Evolutionary conservation across 768 basidiomycete species (phyloP).

Genomic region (Leucocoprinus birnbaumii): DNA sequence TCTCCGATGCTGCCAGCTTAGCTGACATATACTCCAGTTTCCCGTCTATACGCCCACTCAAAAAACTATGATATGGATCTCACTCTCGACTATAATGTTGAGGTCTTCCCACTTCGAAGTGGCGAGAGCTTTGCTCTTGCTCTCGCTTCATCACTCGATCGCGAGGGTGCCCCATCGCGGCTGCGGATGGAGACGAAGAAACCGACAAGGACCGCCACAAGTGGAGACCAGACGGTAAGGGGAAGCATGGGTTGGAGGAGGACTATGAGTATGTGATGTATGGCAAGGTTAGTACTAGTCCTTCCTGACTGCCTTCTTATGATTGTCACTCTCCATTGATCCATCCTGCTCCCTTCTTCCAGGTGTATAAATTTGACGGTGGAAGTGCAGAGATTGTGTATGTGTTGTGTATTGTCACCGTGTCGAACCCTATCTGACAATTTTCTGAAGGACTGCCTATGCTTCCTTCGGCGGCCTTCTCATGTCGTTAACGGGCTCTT

Average conservation of each 20-base stretch:
- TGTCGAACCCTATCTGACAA: constrained; percentile 11
- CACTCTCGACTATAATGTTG: constrained; percentile 91
- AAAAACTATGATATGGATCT: constrained; percentile 92
- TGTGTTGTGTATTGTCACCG: constrained; percentile 24
- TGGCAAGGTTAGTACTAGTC: constrained; percentile 69
- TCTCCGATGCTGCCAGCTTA: constrained; percentile 8
- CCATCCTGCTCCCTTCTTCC: background rate
- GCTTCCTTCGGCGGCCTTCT: constrained; percentile 95
- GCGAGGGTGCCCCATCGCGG: constrained; percentile 49
- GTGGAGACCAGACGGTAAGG: constrained; percentile 87
- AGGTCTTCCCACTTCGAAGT: constrained; percentile 73
- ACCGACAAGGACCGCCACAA: constrained; percentile 76
- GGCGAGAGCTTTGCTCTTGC: constrained; percentile 82
- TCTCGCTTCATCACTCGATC: constrained; percentile 76
- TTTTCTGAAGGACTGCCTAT: constrained; percentile 75
- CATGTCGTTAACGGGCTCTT: constrained; percentile 90
- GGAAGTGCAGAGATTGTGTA: constrained; percentile 84
- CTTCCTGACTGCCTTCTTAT: background rate
- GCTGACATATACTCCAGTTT: constrained; percentile 51
- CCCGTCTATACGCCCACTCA: constrained; percentile 85
- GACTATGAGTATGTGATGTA: constrained; percentile 99
- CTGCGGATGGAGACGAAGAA: constrained; percentile 44
- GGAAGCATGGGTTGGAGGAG: constrained; percentile 78
- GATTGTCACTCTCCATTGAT: background rate
- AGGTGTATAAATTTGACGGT: constrained; percentile 98